A percentile compares a stretch with the other conserved stretches of the same genome.
Conservation (phyloP, 1,139 yeast species). For the Geotrichum klebahnii region DNA sequence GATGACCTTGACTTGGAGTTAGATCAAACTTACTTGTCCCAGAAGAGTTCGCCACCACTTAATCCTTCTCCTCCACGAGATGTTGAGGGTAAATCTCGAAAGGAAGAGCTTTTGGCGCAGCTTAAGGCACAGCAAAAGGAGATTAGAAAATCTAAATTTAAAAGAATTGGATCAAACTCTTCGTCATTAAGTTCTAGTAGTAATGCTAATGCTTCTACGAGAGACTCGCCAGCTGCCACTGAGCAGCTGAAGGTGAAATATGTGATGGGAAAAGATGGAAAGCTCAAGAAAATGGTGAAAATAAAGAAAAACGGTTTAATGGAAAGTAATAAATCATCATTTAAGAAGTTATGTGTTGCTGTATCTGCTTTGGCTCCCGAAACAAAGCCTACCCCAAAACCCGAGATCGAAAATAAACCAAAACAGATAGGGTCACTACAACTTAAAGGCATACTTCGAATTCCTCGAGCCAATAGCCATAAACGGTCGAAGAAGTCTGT, state of each 20-base stretch:
- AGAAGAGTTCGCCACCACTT: too few relatives aligned
- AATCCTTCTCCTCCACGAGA: not conserved
- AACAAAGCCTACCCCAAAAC: not conserved
- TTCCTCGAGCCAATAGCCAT: not conserved
- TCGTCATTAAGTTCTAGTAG: not conserved
- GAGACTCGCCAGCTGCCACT: not conserved
- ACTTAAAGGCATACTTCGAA: not conserved
- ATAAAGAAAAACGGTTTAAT: not conserved
- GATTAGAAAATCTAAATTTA: not conserved
- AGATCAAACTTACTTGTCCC: slow-evolving; percentile 1
- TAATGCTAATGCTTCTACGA: not conserved
- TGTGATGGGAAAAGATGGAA: not conserved
- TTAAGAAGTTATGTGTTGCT: too few relatives aligned
- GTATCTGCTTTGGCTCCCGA: not conserved
- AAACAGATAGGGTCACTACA: too few relatives aligned
- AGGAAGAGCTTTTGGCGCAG: not conserved
- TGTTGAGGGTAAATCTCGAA: not conserved
- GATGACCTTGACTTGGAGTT: not conserved
- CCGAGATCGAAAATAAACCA: not conserved
- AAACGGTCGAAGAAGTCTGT: not conserved
- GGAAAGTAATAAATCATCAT: too few relatives aligned
- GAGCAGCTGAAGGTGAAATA: not conserved
- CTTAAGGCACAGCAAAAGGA: not conserved
- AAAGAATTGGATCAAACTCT: not conserved
- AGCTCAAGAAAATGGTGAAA: slow-evolving; percentile 1